phyloP scores from a whole-genome alignment of 495 filamentous ascomycete species.

The Xylaria nigripes region DNA sequence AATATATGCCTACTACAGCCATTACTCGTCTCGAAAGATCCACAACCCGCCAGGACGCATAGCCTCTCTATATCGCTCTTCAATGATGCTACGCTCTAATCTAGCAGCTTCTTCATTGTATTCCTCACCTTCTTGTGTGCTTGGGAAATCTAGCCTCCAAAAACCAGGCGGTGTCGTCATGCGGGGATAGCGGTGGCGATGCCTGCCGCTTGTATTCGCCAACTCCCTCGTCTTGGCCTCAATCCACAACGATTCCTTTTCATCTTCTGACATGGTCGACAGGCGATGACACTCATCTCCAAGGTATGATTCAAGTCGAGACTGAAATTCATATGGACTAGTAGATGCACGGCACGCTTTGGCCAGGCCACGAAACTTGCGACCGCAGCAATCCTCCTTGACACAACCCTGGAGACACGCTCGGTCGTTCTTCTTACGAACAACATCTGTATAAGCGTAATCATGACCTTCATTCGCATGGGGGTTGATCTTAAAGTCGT shows the following conservation, averaged over 20 bases:
- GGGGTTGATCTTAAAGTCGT: slow-evolving; percentile 83
- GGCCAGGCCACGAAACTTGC: slow-evolving; percentile 57
- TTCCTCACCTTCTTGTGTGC: slow-evolving; percentile 63
- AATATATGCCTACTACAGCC: background rate
- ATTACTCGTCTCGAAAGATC: slow-evolving; percentile 71
- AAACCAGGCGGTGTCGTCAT: slow-evolving; percentile 70
- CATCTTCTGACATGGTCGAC: slow-evolving; percentile 37
- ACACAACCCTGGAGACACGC: slow-evolving; percentile 73
- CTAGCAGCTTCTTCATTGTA: slow-evolving; percentile 54
- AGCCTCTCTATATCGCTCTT: slow-evolving; percentile 72
- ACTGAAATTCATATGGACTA: slow-evolving; percentile 37
- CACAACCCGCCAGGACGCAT: slow-evolving; percentile 66
- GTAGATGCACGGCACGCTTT: slow-evolving; percentile 34
- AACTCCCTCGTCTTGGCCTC: slow-evolving; percentile 60
- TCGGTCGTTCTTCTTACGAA: slow-evolving; percentile 66
- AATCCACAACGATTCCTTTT: slow-evolving; percentile 51
- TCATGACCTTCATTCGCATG: slow-evolving; percentile 60
- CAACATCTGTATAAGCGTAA: slow-evolving; percentile 66
- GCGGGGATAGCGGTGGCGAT: slow-evolving; percentile 65
- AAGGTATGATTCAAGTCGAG: slow-evolving; percentile 57
- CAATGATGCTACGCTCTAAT: slow-evolving; percentile 53
- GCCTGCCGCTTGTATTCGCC: slow-evolving; percentile 64
- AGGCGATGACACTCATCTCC: slow-evolving; percentile 49
- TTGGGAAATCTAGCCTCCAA: slow-evolving; percentile 84
- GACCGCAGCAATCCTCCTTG: slow-evolving; percentile 67